Conservation (phyloP, 164 flowering plant species). For the Aristolochia californica region DNA sequence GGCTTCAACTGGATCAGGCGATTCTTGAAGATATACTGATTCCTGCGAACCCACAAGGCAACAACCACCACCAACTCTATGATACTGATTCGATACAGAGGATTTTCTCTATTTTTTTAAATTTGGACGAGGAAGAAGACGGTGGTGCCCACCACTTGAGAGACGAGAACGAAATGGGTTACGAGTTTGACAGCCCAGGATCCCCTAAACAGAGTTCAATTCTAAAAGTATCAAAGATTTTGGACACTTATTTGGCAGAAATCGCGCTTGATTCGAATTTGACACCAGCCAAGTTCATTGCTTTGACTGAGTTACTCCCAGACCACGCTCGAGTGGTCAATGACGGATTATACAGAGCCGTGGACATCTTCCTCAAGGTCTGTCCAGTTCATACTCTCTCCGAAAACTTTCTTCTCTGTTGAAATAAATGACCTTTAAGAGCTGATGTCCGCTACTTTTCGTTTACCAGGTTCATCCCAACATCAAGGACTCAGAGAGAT, state of each 20-base stretch:
- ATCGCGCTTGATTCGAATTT: slow-evolving; percentile 75
- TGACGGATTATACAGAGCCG: slow-evolving; percentile 88
- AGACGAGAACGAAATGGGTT: slow-evolving; percentile 64
- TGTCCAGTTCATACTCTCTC: background rate
- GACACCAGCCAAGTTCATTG: slow-evolving; percentile 56
- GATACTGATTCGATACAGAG: slow-evolving; percentile 68
- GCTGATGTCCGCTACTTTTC: background rate
- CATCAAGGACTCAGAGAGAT: slow-evolving; percentile 71
- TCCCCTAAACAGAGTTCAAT: slow-evolving; percentile 90
- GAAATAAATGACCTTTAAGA: too few species aligned
- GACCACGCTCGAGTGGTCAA: slow-evolving; percentile 77
- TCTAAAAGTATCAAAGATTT: slow-evolving; percentile 70
- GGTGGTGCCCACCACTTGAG: slow-evolving; percentile 43
- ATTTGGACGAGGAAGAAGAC: slow-evolving; percentile 81
- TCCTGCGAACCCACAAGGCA: slow-evolving; percentile 52
- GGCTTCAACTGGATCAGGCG: slow-evolving; percentile 90
- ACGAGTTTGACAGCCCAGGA: slow-evolving; percentile 72
- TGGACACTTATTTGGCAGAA: slow-evolving; percentile 87
- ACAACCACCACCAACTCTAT: slow-evolving; percentile 43
- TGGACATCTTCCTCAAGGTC: slow-evolving; percentile 89
- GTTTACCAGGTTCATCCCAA: slow-evolving; percentile 74
- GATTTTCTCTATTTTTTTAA: slow-evolving; percentile 79
- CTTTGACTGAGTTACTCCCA: slow-evolving; percentile 82
- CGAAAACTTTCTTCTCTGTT: background rate
- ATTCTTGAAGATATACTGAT: slow-evolving; percentile 92